A percentile compares a stretch with the other conserved stretches of the same genome.
These are phyloP conservation scores for Chalciporus pseudorubinellus DNA, from an alignment of 768 basidiomycete species.

Conservation along the genomic window DNA sequence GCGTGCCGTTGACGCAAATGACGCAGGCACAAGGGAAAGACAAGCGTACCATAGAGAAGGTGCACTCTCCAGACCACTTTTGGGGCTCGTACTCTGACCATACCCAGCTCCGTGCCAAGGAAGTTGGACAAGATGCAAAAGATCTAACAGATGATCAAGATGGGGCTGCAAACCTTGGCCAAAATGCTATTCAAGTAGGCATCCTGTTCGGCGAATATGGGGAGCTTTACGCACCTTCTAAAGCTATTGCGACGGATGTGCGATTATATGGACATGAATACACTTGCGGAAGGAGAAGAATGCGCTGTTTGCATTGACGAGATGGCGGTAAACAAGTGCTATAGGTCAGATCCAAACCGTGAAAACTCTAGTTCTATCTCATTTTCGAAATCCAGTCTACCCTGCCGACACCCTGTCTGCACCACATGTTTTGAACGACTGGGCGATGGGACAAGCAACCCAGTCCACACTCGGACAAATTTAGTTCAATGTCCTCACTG, in stretches of 20 bases:
- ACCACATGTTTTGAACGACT: slow-evolving; percentile 11
- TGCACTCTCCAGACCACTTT: background rate
- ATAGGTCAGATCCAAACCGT: slow-evolving; percentile 13
- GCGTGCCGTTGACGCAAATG: background rate
- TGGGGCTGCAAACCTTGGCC: slow-evolving; percentile 2
- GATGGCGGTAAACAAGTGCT: slow-evolving; percentile 15
- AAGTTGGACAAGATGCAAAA: slow-evolving; percentile 14
- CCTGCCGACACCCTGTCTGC: slow-evolving; percentile 19
- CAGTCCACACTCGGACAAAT: background rate
- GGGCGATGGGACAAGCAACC: background rate
- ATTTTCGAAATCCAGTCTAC: slow-evolving; percentile 5
- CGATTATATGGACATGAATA: slow-evolving; percentile 20
- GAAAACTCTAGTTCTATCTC: background rate
- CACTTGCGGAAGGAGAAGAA: slow-evolving; percentile 20
- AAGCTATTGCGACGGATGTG: slow-evolving; percentile 17
- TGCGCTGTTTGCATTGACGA: slow-evolving; percentile 20
- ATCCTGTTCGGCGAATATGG: background rate
- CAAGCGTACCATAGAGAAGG: slow-evolving; percentile 16
- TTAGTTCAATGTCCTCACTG: slow-evolving; percentile 21
- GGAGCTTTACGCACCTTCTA: background rate
- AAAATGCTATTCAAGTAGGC: slow-evolving; percentile 9
- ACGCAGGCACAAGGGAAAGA: slow-evolving; percentile 12
- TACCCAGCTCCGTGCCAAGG: slow-evolving; percentile 14
- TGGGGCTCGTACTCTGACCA: background rate
- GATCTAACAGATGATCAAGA: slow-evolving; percentile 7